Percentiles rank a stretch among this genome's conserved stretches.
These are phyloP conservation scores for Wilcoxina mikolae DNA, from an alignment of 495 filamentous ascomycete species.

Conservation along the genomic window DNA sequence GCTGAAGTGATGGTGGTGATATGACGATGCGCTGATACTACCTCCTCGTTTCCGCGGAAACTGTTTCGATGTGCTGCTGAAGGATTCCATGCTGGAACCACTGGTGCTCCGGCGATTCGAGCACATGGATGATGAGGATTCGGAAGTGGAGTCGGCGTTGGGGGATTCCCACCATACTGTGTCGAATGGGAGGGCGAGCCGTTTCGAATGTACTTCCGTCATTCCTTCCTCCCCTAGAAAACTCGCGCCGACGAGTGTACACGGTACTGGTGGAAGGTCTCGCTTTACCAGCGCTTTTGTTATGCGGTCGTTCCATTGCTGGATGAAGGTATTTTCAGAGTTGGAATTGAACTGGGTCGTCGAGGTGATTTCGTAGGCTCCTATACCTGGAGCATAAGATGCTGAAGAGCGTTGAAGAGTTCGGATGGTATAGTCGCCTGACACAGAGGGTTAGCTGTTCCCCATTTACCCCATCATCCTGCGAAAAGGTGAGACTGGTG, in stretches of 20 bases:
- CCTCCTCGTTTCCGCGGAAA: neutral
- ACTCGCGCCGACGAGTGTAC: conserved; percentile 59
- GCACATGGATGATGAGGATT: neutral
- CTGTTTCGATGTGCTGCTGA: neutral
- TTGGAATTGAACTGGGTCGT: conserved; percentile 62
- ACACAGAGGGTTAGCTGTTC: too few species aligned
- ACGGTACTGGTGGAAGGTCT: conserved; percentile 59
- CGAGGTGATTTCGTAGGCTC: conserved; percentile 69
- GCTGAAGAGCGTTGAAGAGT: conserved; percentile 15
- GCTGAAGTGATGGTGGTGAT: neutral
- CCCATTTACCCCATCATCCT: too few species aligned
- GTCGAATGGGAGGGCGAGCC: conserved; percentile 72
- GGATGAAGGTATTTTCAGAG: conserved; percentile 64
- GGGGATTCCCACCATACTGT: conserved; percentile 72
- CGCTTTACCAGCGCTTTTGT: conserved; percentile 58
- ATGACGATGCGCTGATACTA: neutral
- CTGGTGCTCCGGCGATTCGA: neutral
- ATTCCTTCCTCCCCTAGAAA: conserved; percentile 72
- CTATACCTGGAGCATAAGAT: conserved; percentile 43
- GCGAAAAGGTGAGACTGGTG: conserved; percentile 42
- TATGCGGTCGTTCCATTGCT: conserved; percentile 72
- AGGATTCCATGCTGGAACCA: neutral
- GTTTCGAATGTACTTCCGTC: conserved; percentile 52
- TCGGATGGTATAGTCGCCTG: conserved; percentile 39
- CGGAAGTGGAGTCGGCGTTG: neutral